Evolutionary conservation across 345 rosid species (phyloP), one percentile per base, ranked within the genome.

Genomic region (Populus ilicifolia): DNA sequence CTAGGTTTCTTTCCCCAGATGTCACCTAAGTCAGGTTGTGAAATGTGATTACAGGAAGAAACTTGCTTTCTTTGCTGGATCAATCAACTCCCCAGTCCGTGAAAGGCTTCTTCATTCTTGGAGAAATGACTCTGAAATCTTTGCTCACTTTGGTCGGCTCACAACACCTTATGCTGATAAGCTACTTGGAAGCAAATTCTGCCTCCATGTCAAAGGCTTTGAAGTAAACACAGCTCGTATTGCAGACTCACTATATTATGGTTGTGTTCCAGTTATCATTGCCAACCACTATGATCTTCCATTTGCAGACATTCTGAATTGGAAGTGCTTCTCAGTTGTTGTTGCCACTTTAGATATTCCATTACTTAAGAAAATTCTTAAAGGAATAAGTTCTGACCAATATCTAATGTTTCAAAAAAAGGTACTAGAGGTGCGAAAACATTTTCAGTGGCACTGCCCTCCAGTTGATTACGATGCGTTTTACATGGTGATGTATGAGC

Each of bases 171-270:
- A 89, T 75, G 82, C 88, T 13, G 88, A 80, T 50, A 85, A 75
- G 77, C 84, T 89, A 29, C 89, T 85, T 1, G 68, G 84, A 4
- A 89, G 92, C 81, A 88, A 86, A 86, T 90, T 88, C 73, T 89
- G 93, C 77, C 87, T 88, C 82, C 91, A 89, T 61, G 89, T 88
- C 81, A 88, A 89, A 84, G 93, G 93, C 59, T 89, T 86, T 65
- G 91, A 89, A 85, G 89, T 88, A 21, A 88, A 89, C 76, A 88
- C 90, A 21, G 93, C 93, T 44, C 86, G 91, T 11, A 84, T 88
- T 67, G 85, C 87, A 16, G 92, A 89, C 75, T 83, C 90, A 0
- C 79, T 89, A 50, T 84, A 84, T 70, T 84, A 85, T 50, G 92
- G 90, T 5, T 87, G 92, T 44, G 81, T 89, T 54, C 90, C 90